Evolutionary conservation across 2,329 filamentous ascomycete species (phyloP), one percentile per base, ranked within the genome.

Genomic region (Pleoardoris graminearum): DNA sequence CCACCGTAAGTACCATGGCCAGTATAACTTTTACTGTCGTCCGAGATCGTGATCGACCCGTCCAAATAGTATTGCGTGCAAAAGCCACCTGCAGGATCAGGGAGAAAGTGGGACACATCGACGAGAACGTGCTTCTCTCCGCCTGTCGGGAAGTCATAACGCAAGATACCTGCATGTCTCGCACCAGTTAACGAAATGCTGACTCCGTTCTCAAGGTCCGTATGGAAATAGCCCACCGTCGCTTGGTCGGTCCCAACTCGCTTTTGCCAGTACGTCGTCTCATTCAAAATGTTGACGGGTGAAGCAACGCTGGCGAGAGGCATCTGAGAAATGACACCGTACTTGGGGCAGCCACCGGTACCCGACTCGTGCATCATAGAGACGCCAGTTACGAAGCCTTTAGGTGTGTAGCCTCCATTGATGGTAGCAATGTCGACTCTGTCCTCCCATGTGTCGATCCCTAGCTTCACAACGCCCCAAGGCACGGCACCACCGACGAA

Each of bases 281-380:
- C 76, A 41, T 76, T 71, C 7, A 76, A 57, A 5, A 76, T 46
- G 48, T 75, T 73, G 12, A 76, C 71, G 0, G 62, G 61, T 3
- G 60, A 63, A 11, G 66, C 62, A 0, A 70, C 76, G 58, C 55
- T 86, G 78, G 21, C 78, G 59, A 60, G 68, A 60, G 55, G 78
- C 77, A 70, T 86, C 49, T 76, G 80, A 0, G 77, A 78, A 21
- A 85, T 81, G 1, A 87, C 83, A 4, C 86, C 86, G 54, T 89
- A 89, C 67, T 88, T 89, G 1, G 86, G 85, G 1, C 84, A 84
- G 1, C 86, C 86, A 7, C 86, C 86, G 0, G 85, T 89, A 3
- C 71, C 71, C 29, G 62, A 66, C 23, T 68, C 70, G 48, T 73
- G 71, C 54, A 71, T 65, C 66, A 74, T 70, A 2, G 63, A 65